These are phyloP conservation scores for Phytophthora pistaciae DNA, from an alignment of 352 stramenopile genomes.

Conservation along the genomic window DNA sequence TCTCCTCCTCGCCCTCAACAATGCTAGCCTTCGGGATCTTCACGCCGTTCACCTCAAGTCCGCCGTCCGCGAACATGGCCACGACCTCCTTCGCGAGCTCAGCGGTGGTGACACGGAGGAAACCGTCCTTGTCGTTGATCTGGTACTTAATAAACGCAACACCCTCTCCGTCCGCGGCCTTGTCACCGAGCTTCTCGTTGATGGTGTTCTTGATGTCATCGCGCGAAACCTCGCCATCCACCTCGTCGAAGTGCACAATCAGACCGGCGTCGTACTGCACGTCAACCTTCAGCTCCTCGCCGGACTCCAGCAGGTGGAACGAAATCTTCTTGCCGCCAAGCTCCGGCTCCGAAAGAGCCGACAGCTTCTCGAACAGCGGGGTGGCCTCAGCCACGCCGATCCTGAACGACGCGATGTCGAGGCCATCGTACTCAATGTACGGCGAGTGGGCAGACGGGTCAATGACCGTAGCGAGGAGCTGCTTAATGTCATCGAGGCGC, in stretches of 20 bases:
- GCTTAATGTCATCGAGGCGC: constrained; percentile 87
- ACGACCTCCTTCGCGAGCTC: constrained; percentile 76
- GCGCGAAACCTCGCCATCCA: constrained; percentile 82
- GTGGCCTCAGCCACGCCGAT: constrained; percentile 56
- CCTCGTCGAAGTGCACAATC: constrained; percentile 85
- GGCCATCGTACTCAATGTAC: constrained; percentile 86
- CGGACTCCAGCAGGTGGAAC: constrained; percentile 79
- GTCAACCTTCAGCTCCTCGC: constrained; percentile 79
- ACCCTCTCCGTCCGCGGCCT: constrained; percentile 61
- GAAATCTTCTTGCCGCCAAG: constrained; percentile 80
- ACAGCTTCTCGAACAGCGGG: constrained; percentile 80
- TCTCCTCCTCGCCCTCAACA: constrained; percentile 82
- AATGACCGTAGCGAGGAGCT: constrained; percentile 70
- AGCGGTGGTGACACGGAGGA: constrained; percentile 67
- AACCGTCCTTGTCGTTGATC: constrained; percentile 74
- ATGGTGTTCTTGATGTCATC: constrained; percentile 90
- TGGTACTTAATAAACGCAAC: constrained; percentile 91
- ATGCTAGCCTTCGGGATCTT: constrained; percentile 66
- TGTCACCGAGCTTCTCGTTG: constrained; percentile 84
- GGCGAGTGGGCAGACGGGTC: constrained; percentile 58
- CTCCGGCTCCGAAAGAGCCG: constrained; percentile 58
- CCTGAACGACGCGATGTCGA: constrained; percentile 80
- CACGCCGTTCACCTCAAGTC: constrained; percentile 76
- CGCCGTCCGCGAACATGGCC: constrained; percentile 61
- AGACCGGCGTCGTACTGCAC: constrained; percentile 86